A percentile compares a stretch with the other conserved stretches of the same genome.
These are phyloP conservation scores for Eremochloa ophiuroides DNA, from an alignment of 176 grass and related monocot species.

Conservation along the genomic window DNA sequence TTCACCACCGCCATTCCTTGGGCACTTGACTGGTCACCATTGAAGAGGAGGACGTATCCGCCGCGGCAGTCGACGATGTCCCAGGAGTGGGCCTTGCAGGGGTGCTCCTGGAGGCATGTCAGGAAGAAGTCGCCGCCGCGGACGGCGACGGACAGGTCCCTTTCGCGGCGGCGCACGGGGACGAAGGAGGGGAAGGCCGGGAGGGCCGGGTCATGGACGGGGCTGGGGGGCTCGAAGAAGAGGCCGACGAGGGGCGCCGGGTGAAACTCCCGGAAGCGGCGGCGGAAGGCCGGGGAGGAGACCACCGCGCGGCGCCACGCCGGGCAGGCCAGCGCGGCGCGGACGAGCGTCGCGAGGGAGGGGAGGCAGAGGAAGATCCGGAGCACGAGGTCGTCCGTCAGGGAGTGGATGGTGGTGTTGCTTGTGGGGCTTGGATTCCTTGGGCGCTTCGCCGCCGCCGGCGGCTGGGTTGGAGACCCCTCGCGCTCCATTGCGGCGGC, in stretches of 20 bases:
- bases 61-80: conserved; percentile 6
- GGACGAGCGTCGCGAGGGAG: conserved; percentile 34
- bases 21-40: not conserved
- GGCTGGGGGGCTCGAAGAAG: not conserved
- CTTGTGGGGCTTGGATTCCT: not conserved
- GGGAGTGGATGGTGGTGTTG: not conserved
- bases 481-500: not conserved
- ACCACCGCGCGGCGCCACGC: conserved; percentile 7
- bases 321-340: conserved; percentile 27
- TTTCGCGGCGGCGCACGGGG: not conserved
- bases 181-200: conserved; percentile 7
- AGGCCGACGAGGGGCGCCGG: conserved; percentile 12
- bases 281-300: conserved; percentile 2
- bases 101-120: conserved; percentile 19
- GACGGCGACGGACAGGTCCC: conserved; percentile 5
- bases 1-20: not conserved
- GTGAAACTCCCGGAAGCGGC: conserved; percentile 2
- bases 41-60: conserved; percentile 4
- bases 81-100: not conserved
- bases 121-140: conserved; percentile 28
- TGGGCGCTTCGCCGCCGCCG: not conserved
- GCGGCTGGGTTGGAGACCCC: not conserved
- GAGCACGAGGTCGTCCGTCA: not conserved
- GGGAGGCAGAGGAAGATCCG: conserved; percentile 14
- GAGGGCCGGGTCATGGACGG: not conserved